These are phyloP conservation scores for Botrytis pseudocinerea DNA, from an alignment of 2,329 filamentous ascomycete species.

Conservation along the genomic window DNA sequence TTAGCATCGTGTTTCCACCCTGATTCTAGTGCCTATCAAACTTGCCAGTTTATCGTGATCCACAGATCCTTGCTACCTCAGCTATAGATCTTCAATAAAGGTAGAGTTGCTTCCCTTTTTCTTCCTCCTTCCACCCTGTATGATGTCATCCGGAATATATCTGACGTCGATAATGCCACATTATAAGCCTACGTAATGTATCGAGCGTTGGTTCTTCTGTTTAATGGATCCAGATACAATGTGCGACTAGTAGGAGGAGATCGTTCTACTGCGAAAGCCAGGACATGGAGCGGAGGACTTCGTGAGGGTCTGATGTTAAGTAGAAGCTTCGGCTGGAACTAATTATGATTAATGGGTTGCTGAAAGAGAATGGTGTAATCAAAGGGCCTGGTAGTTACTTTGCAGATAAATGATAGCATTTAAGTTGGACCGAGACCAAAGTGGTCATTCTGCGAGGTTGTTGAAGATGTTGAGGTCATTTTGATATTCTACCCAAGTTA, in stretches of 20 bases:
- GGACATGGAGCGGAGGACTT: not conserved
- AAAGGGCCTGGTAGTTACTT: not conserved
- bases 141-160: not conserved
- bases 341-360: not conserved
- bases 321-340: not conserved
- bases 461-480: not conserved
- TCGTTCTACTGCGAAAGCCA: not conserved
- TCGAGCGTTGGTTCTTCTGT: too few species aligned
- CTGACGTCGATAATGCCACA: not conserved
- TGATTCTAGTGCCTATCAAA: not conserved
- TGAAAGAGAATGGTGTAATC: not conserved
- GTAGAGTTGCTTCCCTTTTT: not conserved
- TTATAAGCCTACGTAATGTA: not conserved
- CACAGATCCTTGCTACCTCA: not conserved
- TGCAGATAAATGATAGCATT: not conserved
- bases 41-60: not conserved
- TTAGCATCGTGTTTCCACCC: not conserved
- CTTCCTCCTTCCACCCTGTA: not conserved
- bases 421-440: rapidly evolving
- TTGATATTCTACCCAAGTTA: not conserved
- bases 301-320: not conserved
- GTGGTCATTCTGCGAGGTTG: not conserved
- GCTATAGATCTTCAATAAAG: not conserved
- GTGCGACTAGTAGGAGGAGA: too few species aligned
- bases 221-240: not conserved